Base-by-base conservation (phyloP, 352 stramenopile genomes). In the Vaucheria bursata region DNA sequence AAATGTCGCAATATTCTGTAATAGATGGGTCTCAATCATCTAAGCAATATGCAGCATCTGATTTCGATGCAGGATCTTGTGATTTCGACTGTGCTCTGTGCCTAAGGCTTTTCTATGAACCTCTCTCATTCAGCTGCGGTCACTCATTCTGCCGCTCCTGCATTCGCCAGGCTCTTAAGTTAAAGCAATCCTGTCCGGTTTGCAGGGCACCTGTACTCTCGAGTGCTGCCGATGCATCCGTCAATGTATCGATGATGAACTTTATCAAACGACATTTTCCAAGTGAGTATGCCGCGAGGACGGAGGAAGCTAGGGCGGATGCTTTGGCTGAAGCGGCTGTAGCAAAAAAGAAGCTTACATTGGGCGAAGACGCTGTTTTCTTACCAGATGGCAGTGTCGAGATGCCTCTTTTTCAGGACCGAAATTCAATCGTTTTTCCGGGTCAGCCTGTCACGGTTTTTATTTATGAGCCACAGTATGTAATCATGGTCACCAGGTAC, bases 71-170 rank as follows among this genome's bases (percentile, higher is more conserved):
- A 80, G n/a, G n/a, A n/a, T n/a, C n/a, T n/a, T n/a, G 76, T 64
- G 76, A 81, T 33, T 81, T 81, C 36, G 76, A 81, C 52, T 81
- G 76, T 72, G 49, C 75, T 18, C 76, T 81, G 12, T 82, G 77
- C 72, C 65, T 82, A 0, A 71, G 77, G 34, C 37, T 82, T n/a
- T 82, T 79, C 64, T 75, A 82, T 49, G 77, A 82, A 4, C 77
- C 77, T 29, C 65, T 82, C n/a, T 82, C 77, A 31, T 66, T 82
- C 37, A 53, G 71, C 8, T 82, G 77, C 53, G 77, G 77, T 12
- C 77, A 82, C 71, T 80, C 68, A 0, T 82, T 80, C 77, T 82
- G 77, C 53, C 37, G 77, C 25, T 70, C 40, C 1, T 82, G 77
- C 71, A 53, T 82, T 1, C 53, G 68, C 6, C 67, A 64, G n/a